Evolutionary conservation across 2,329 filamentous ascomycete species (phyloP).

Genomic region (Ophioceras dolichostomum): DNA sequence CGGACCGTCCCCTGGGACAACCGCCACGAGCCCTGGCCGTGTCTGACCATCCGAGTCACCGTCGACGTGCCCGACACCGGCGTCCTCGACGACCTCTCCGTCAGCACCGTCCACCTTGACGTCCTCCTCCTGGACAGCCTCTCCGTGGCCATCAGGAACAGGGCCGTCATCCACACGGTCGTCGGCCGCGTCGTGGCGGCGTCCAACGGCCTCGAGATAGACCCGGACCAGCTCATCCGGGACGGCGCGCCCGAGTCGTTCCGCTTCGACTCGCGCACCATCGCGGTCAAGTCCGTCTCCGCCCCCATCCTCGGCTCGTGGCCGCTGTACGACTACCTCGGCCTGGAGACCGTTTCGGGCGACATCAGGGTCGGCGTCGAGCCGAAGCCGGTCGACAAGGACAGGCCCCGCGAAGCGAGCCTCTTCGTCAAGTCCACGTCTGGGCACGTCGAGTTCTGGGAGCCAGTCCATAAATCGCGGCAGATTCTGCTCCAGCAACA

Average conservation of each 20-base stretch:
- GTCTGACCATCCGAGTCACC: conserved; percentile 34
- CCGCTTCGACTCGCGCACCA: conserved; percentile 26
- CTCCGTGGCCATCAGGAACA: conserved; percentile 17
- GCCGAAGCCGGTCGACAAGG: conserved; percentile 23
- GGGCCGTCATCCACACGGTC: conserved; percentile 20
- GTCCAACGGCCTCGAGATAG: conserved; percentile 10
- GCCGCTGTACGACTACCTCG: conserved; percentile 36
- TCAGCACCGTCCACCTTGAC: conserved; percentile 25
- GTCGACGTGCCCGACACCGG: conserved; percentile 27
- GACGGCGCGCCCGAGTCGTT: conserved; percentile 21
- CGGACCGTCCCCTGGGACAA: conserved; percentile 16
- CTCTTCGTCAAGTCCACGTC: conserved; percentile 30
- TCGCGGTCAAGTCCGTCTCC: conserved; percentile 27
- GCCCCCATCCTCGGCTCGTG: conserved; percentile 34
- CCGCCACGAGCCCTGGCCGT: conserved; percentile 20
- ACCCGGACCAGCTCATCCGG: conserved; percentile 11
- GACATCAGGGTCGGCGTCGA: conserved; percentile 24
- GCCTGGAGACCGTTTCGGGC: conserved; percentile 30
- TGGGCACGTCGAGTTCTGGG: conserved; percentile 26
- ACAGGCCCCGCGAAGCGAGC: conserved; percentile 22
- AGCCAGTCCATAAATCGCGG: conserved; percentile 22
- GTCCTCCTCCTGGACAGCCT: conserved; percentile 27
- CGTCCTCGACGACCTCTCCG: conserved; percentile 21
- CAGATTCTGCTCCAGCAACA: conserved; percentile 3
- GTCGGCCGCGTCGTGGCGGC: conserved; percentile 25